Percentiles rank a stretch among this genome's conserved stretches.
Evolutionary conservation across 345 rosid genomes (phyloP).

Genomic region (Eucalyptus shirleyi): DNA sequence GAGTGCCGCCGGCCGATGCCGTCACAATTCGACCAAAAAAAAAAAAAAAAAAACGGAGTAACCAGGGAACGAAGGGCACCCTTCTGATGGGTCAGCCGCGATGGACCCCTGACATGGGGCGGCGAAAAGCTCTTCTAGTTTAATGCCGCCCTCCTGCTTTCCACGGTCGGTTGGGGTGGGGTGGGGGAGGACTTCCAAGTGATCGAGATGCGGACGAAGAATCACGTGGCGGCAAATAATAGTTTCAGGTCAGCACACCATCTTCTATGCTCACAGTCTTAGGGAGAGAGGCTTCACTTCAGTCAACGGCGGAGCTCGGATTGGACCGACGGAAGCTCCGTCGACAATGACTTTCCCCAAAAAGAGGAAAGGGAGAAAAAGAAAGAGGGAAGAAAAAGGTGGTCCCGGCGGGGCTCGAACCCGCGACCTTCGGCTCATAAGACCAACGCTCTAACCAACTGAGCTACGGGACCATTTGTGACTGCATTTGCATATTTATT

Average conservation of each 20-base stretch:
- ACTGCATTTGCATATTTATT: background rate
- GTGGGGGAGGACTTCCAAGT: background rate
- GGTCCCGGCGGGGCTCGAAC: constrained; percentile 96
- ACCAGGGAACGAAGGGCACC: background rate
- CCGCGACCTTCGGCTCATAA: constrained; percentile 98
- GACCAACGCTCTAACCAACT: constrained; percentile 99
- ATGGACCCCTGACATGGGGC: background rate
- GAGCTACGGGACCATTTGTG: constrained; percentile 83
- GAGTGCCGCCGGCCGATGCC: background rate
- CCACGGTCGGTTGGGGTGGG: background rate
- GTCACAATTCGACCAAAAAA: background rate
- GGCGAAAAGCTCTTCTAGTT: background rate
- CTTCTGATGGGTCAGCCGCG: background rate
- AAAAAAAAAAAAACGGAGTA: background rate
- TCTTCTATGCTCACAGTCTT: background rate
- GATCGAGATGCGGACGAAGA: background rate
- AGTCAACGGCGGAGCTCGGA: background rate
- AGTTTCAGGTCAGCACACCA: background rate
- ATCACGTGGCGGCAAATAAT: background rate
- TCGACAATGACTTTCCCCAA: background rate
- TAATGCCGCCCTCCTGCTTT: background rate
- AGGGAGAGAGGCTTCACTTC: background rate
- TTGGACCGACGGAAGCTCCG: background rate
- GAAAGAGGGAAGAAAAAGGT: background rate
- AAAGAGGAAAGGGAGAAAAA: fast-evolving